Evolutionary conservation across 2,329 filamentous ascomycete genomes (phyloP).

Genomic region (Malbranchea zuffiana): DNA sequence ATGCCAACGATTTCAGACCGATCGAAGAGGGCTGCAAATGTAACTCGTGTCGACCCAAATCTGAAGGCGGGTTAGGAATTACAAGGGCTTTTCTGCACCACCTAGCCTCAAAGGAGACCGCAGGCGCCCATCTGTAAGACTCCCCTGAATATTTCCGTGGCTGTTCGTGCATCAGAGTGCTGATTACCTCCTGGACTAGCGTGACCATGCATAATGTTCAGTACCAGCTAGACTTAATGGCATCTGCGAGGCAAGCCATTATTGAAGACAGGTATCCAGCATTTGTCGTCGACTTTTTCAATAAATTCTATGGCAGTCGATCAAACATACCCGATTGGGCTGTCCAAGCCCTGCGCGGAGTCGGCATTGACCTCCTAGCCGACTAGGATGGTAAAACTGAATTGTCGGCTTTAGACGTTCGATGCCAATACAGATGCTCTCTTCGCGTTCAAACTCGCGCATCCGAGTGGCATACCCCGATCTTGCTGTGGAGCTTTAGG

Average conservation of each 20-base stretch:
- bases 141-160: not conserved
- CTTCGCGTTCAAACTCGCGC: too few relatives aligned
- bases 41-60: conserved; percentile 57
- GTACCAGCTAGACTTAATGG: conserved; percentile 81
- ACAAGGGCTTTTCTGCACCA: conserved; percentile 87
- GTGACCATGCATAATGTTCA: conserved; percentile 94
- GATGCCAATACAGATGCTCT: too few relatives aligned
- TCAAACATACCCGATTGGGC: conserved; percentile 71
- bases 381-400: conserved; percentile 14
- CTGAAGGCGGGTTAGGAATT: conserved; percentile 63
- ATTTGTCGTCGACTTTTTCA: conserved; percentile 71
- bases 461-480: too few relatives aligned
- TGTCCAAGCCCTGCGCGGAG: conserved; percentile 61
- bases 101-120: conserved; percentile 86
- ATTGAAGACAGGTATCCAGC: conserved; percentile 68
- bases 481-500: too few relatives aligned
- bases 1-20: conserved; percentile 67
- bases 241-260: conserved; percentile 61
- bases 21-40: conserved; percentile 78
- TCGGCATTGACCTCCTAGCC: conserved; percentile 64
- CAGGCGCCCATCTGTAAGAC: conserved; percentile 59
- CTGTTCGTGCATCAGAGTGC: conserved; percentile 1
- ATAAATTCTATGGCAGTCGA: conserved; percentile 55
- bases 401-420: not conserved
- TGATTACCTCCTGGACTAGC: conserved; percentile 26